These are phyloP conservation scores for Erythrophleum ivorense DNA, from an alignment of 331 rosid genomes.

Conservation along the genomic window DNA sequence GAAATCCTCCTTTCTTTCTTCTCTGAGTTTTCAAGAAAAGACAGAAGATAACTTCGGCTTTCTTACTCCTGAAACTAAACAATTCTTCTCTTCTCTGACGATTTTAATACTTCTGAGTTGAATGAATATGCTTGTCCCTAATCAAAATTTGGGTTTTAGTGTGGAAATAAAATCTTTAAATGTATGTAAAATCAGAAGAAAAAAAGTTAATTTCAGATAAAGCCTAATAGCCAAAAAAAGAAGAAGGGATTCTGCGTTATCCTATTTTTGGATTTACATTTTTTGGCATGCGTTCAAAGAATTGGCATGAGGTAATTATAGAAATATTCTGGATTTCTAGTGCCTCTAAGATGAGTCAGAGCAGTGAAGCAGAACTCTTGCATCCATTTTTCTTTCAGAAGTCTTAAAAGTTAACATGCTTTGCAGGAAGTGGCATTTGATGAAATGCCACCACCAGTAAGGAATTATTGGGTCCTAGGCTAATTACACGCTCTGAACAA, in stretches of 20 bases:
- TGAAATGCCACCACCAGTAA: neutral
- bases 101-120: neutral
- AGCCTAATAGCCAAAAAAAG: too few relatives aligned
- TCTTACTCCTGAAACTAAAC: neutral
- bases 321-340: neutral
- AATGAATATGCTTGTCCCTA: too few relatives aligned
- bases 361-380: neutral
- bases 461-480: neutral
- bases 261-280: slow-evolving; percentile 1
- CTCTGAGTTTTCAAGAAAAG: slow-evolving; percentile 6
- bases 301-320: neutral
- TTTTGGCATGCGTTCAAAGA: slow-evolving; percentile 8
- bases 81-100: neutral
- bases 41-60: neutral
- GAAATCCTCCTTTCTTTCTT: slow-evolving; percentile 4
- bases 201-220: too few relatives aligned
- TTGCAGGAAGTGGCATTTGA: slow-evolving; percentile 33
- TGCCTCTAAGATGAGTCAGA: slow-evolving; percentile 6
- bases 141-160: too few relatives aligned
- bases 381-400: slow-evolving; percentile 4
- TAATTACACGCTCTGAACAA: neutral
- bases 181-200: too few relatives aligned
- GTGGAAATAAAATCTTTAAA: too few relatives aligned
- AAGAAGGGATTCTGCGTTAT: neutral
- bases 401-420: slow-evolving; percentile 21